Evolutionary conservation across 495 filamentous ascomycete species (phyloP).

Genomic region (Cudoniella acicularis): DNA sequence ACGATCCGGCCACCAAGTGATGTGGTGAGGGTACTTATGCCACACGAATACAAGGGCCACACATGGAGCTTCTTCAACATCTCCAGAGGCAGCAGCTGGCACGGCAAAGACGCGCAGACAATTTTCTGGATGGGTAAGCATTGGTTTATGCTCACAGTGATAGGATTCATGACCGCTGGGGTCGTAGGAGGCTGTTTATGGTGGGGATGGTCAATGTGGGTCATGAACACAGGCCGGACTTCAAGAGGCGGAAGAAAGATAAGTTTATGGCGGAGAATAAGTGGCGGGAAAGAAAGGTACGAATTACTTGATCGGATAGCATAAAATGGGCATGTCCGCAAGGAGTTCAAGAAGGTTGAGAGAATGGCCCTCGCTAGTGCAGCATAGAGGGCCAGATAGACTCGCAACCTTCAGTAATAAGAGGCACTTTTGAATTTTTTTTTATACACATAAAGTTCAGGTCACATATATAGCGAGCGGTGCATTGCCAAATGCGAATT

Average conservation of each 20-base stretch:
- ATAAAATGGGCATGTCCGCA: not conserved
- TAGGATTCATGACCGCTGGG: slow-evolving; percentile 58
- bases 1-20: slow-evolving; percentile 15
- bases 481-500: too few species aligned
- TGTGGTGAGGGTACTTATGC: slow-evolving; percentile 48
- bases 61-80: slow-evolving; percentile 78
- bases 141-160: slow-evolving; percentile 67
- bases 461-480: too few species aligned
- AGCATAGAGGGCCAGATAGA: slow-evolving; percentile 20
- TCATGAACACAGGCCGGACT: slow-evolving; percentile 11
- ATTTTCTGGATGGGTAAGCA: slow-evolving; percentile 82
- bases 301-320: slow-evolving; percentile 27
- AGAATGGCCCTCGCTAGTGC: slow-evolving; percentile 24
- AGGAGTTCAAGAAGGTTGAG: slow-evolving; percentile 2
- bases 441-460: slow-evolving; percentile 11
- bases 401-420: not conserved
- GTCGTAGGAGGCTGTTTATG: slow-evolving; percentile 54
- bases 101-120: slow-evolving; percentile 65
- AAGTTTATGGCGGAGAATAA: slow-evolving; percentile 18
- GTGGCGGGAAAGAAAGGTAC: slow-evolving; percentile 20
- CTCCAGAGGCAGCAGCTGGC: slow-evolving; percentile 73
- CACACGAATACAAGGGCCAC: slow-evolving; percentile 65
- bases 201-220: slow-evolving; percentile 37
- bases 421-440: slow-evolving; percentile 14
- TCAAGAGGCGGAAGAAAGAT: not conserved